These are phyloP conservation scores for Collybia sp. DNA, from an alignment of 768 basidiomycete species.

Conservation along the genomic window DNA sequence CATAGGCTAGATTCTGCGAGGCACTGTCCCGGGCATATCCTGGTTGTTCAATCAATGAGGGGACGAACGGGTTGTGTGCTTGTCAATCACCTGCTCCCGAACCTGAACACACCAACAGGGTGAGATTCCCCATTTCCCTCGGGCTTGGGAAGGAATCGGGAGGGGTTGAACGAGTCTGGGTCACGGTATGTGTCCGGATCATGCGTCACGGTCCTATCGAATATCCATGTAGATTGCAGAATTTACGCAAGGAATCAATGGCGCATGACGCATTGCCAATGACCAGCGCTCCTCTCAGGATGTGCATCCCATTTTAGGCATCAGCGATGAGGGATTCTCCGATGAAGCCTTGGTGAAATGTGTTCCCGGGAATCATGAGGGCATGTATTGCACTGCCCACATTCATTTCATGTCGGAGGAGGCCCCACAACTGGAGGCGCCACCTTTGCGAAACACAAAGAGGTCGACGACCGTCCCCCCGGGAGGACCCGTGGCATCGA, in stretches of 20 bases:
- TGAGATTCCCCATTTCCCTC: constrained; percentile 8
- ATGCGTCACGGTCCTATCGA: constrained; percentile 8
- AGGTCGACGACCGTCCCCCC: constrained; percentile 9
- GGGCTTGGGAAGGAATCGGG: constrained; percentile 11
- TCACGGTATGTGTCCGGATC: constrained; percentile 8
- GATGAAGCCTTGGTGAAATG: constrained; percentile 24
- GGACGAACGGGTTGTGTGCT: not conserved
- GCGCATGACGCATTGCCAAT: constrained; percentile 19
- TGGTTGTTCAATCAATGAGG: not conserved
- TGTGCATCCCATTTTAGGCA: constrained; percentile 27
- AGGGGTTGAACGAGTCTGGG: constrained; percentile 8
- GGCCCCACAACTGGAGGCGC: too few relatives aligned
- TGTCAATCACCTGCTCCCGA: constrained; percentile 9
- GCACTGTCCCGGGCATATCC: constrained; percentile 30
- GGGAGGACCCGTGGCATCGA: too few relatives aligned
- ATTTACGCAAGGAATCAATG: not conserved
- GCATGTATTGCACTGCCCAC: too few relatives aligned
- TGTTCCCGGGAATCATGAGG: constrained; percentile 33
- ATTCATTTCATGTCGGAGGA: too few relatives aligned
- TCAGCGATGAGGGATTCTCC: constrained; percentile 21
- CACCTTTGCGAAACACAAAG: constrained; percentile 9
- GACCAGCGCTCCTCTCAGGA: constrained; percentile 26
- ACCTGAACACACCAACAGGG: constrained; percentile 9
- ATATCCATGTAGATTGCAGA: not conserved
- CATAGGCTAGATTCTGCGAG: constrained; percentile 35